Conservation (phyloP, 495 filamentous ascomycete genomes). For the Aspergillus taichungensis region DNA sequence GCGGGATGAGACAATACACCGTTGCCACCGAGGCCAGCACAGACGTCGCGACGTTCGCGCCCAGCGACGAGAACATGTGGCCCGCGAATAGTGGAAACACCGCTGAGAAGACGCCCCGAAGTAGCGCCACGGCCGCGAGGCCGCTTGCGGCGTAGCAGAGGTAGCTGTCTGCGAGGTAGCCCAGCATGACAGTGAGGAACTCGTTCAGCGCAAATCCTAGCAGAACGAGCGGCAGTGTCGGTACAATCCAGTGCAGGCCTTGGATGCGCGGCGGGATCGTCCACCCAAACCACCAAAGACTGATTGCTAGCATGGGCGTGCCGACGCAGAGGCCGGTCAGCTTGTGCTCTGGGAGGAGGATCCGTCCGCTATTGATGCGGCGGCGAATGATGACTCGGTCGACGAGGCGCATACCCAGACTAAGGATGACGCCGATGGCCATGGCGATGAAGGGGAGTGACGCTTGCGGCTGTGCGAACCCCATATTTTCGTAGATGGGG, state of each 20-base stretch:
- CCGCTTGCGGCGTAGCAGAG: slow-evolving; percentile 42
- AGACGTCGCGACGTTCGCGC: slow-evolving; percentile 35
- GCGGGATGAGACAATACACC: slow-evolving; percentile 34
- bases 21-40: slow-evolving; percentile 38
- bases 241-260: slow-evolving; percentile 30
- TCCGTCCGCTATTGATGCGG: slow-evolving; percentile 14
- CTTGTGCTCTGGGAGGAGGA: slow-evolving; percentile 42
- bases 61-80: slow-evolving; percentile 35
- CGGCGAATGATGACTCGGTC: slow-evolving; percentile 26
- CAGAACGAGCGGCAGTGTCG: slow-evolving; percentile 32
- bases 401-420: slow-evolving; percentile 34
- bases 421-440: slow-evolving; percentile 31
- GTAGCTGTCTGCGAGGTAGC: slow-evolving; percentile 48
- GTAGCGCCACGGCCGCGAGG: slow-evolving; percentile 38
- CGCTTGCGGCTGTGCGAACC: slow-evolving; percentile 23
- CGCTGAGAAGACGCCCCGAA: slow-evolving; percentile 36
- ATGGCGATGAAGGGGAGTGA: slow-evolving; percentile 41
- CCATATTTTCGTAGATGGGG: slow-evolving; percentile 35
- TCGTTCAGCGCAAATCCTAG: slow-evolving; percentile 45
- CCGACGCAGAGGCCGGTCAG: slow-evolving; percentile 38
- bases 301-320: slow-evolving; percentile 34
- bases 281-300: slow-evolving; percentile 46
- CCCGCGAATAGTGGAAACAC: slow-evolving; percentile 38
- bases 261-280: slow-evolving; percentile 35
- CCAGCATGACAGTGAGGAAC: slow-evolving; percentile 37